Evolutionary conservation across 257 asterid genomes (phyloP).

Genomic region (Salvia hispanica): DNA sequence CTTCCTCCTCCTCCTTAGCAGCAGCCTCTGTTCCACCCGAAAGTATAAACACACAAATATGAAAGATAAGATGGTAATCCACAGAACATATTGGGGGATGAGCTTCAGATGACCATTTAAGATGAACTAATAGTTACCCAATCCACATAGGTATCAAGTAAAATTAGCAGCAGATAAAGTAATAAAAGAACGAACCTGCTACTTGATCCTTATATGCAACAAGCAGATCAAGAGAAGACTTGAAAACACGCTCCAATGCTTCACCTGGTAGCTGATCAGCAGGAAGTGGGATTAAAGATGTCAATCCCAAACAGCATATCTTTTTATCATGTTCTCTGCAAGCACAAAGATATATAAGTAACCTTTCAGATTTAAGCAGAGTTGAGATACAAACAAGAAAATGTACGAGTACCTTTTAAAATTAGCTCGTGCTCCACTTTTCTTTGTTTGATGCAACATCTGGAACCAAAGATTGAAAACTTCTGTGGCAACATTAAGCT

Average conservation of each 20-base stretch:
- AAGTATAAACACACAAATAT: not conserved
- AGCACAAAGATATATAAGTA: conserved; percentile 29
- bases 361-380: not conserved
- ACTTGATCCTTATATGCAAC: conserved; percentile 95
- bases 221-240: conserved; percentile 87
- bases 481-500: conserved; percentile 85
- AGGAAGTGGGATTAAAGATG: conserved; percentile 91
- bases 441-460: conserved; percentile 86
- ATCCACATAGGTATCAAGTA: not conserved
- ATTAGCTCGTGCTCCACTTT: conserved; percentile 72
- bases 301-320: conserved; percentile 94
- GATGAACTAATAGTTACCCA: not conserved
- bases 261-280: conserved; percentile 85
- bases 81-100: not conserved
- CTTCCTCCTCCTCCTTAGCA: conserved; percentile 71
- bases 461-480: conserved; percentile 96
- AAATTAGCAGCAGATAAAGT: conserved; percentile 22
- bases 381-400: conserved; percentile 15
- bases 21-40: conserved; percentile 58
- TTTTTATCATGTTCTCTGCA: conserved; percentile 97
- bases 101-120: not conserved
- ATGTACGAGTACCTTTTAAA: conserved; percentile 65
- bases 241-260: conserved; percentile 90
- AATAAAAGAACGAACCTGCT: conserved; percentile 58
- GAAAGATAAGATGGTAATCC: not conserved